Evolutionary conservation across 345 rosid genomes (phyloP), one percentile per base, ranked within the genome.

Genomic region (Xanthoceras sorbifolium): DNA sequence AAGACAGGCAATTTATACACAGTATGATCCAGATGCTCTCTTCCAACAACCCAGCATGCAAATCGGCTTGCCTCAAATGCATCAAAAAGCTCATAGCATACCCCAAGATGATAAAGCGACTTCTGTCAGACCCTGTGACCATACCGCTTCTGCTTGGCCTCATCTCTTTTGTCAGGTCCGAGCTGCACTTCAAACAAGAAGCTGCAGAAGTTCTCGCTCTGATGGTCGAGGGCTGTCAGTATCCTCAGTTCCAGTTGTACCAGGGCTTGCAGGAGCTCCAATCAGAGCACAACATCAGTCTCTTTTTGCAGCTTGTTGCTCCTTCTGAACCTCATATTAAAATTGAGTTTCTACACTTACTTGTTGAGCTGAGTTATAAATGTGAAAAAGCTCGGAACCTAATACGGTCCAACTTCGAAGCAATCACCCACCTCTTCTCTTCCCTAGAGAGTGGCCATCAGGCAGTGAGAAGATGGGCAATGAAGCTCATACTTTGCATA

Each of bases 261-360:
- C 88, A 83, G 54, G 84, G 84, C 64, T 70, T 84, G 76, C 83
- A 76, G 44, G 89, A 88, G 81, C 85, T 86, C 40, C 88, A 83
- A 66, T 83, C 89, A 6, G 74, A 84, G 62, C 84, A 88, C 71
- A 88, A 83, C 36, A 52, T 88, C 26, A 46, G 63, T 74, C 79
- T 83, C 73, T 84, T 88, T 79, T 67, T 84, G 86, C 80, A 80
- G 61, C 69, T 73, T 22, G 67, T 78, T 23, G 60, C 50, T 20
- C 67, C 55, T 75, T 78, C 84, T 28, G 85, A 84, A 67, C 80
- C 73, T 74, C 68, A 76, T 46, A 74, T 76, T 44, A 84, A 55
- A 80, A 62, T 86, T 64, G 86, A 82, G 71, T 80, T 84, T 79
- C 77, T 88, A 73, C 84, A 83, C 80, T 70, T 88, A 74, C 77